These are phyloP conservation scores for Zychaea mexicana DNA, from an alignment of 371 early-diverging fungal species.

Conservation along the genomic window DNA sequence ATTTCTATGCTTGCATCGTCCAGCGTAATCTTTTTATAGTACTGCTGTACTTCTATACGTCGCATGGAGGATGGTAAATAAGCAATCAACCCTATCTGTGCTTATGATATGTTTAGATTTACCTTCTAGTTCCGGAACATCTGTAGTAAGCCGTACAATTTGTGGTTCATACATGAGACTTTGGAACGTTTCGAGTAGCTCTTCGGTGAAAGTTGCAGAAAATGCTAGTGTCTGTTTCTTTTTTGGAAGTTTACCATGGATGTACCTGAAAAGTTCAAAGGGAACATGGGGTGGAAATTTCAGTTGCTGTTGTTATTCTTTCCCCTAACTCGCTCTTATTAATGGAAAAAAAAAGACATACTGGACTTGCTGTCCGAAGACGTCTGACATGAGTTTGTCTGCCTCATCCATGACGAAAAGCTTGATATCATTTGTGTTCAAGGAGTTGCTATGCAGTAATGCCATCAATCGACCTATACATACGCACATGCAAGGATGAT, in stretches of 20 bases:
- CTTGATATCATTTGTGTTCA: constrained; percentile 69
- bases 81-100: too few species aligned
- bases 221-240: constrained; percentile 63
- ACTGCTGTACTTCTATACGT: constrained; percentile 61
- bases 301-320: too few species aligned
- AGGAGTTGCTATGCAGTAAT: constrained; percentile 66
- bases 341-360: constrained; percentile 9
- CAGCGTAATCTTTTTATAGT: constrained; percentile 36
- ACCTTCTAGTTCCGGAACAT: constrained; percentile 60
- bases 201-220: constrained; percentile 66
- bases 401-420: constrained; percentile 95
- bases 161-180: constrained; percentile 52
- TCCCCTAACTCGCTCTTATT: neutral
- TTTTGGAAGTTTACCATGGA: constrained; percentile 26
- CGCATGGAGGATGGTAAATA: neutral
- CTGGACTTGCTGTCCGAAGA: constrained; percentile 41
- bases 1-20: neutral
- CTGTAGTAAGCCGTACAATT: constrained; percentile 59
- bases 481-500: too few species aligned
- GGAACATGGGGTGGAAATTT: too few species aligned
- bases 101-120: constrained; percentile 8
- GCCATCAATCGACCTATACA: constrained; percentile 74
- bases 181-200: constrained; percentile 38
- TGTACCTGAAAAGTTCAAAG: constrained; percentile 14
- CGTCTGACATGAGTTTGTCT: constrained; percentile 81